Percentiles rank a stretch among this genome's conserved stretches.
These are phyloP conservation scores for Cercospora sp. DNA, from an alignment of 2,329 filamentous ascomycete genomes.

Conservation along the genomic window DNA sequence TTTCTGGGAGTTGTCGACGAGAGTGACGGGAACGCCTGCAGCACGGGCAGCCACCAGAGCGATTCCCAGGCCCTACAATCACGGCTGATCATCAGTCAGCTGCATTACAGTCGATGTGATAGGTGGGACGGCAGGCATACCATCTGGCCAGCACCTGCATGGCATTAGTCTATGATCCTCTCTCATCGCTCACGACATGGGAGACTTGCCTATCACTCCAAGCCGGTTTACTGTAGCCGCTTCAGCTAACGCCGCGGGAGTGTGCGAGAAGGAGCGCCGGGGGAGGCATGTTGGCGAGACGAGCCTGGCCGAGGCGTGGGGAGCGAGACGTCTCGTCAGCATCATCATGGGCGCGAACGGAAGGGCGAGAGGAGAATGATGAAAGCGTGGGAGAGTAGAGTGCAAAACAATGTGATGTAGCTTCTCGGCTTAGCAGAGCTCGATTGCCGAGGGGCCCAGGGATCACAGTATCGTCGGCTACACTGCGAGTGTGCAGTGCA, in stretches of 20 bases:
- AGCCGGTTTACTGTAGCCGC: constrained; percentile 77
- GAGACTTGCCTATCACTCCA: constrained; percentile 68
- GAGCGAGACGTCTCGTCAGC: constrained; percentile 11
- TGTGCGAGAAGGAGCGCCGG: constrained; percentile 65
- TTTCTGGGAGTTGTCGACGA: constrained; percentile 81
- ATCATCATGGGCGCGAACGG: constrained; percentile 9
- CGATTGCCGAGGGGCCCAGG: neutral
- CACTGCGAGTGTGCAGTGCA: neutral
- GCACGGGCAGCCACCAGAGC: constrained; percentile 87
- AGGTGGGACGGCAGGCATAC: constrained; percentile 18
- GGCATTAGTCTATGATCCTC: neutral
- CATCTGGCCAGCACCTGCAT: constrained; percentile 28
- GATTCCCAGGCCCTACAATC: constrained; percentile 80
- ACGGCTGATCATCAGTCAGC: constrained; percentile 25
- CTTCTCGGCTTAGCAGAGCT: constrained; percentile 5
- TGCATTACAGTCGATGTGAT: constrained; percentile 17
- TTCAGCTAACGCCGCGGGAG: constrained; percentile 45
- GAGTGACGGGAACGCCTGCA: constrained; percentile 77
- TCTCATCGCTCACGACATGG: constrained; percentile 5
- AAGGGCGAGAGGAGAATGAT: neutral
- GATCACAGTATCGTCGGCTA: neutral
- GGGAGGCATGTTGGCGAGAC: constrained; percentile 20
- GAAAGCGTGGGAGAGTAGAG: neutral
- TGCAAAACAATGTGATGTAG: constrained; percentile 6
- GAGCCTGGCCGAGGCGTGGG: constrained; percentile 7